phyloP scores from a whole-genome alignment of 495 filamentous ascomycete species.

The Annulohypoxylon moriforme region DNA sequence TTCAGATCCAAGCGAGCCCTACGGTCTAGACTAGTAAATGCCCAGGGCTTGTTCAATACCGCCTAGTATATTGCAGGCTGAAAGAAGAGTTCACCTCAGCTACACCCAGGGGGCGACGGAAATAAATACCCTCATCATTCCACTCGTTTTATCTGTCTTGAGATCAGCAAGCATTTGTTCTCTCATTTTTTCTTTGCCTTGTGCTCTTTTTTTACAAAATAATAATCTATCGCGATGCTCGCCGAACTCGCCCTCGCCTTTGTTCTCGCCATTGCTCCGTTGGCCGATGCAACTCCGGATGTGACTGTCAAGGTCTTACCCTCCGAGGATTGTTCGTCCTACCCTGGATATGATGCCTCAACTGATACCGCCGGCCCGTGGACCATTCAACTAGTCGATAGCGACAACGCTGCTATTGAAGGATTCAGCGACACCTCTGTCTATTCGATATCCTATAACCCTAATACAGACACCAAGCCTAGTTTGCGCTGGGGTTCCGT shows the following conservation, averaged over 20 bases:
- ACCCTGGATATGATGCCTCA: constrained; percentile 43
- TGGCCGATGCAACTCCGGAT: constrained; percentile 37
- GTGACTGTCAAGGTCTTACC: constrained; percentile 43
- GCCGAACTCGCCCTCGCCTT: constrained; percentile 32
- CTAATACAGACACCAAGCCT: constrained; percentile 32
- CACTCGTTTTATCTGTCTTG: neutral
- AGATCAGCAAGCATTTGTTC: neutral
- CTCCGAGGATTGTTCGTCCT: constrained; percentile 44
- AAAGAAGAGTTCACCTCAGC: neutral
- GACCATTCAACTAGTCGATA: constrained; percentile 40
- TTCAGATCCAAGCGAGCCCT: constrained; percentile 4
- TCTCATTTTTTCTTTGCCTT: neutral
- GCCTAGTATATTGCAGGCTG: neutral
- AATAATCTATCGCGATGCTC: constrained; percentile 25
- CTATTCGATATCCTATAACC: constrained; percentile 38
- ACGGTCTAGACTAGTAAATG: constrained; percentile 19
- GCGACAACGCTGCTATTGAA: constrained; percentile 48
- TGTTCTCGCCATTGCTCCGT: constrained; percentile 36
- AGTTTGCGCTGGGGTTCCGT: constrained; percentile 46
- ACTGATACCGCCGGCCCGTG: constrained; percentile 48
- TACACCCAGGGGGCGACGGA: constrained; percentile 11
- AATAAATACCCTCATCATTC: constrained; percentile 22
- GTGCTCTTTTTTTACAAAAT: neutral
- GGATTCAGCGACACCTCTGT: constrained; percentile 44
- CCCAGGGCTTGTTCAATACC: neutral